Evolutionary conservation across 176 grass and related monocot species (phyloP), one percentile per base, ranked within the genome.

Genomic region (Oryza officinalis): DNA sequence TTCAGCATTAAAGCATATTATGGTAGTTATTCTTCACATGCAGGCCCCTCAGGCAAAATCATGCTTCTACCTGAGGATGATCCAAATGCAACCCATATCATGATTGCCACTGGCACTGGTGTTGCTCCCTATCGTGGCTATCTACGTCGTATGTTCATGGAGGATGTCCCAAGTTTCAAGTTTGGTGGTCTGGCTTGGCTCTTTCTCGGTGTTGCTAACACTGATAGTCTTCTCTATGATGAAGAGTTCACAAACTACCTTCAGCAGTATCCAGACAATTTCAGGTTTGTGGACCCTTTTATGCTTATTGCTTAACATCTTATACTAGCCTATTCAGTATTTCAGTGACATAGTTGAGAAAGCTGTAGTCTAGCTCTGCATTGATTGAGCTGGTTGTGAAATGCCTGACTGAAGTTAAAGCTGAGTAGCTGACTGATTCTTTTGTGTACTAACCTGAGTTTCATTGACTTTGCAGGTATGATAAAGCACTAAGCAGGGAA

Each of bases 71-170:
- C 96, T 9, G 93, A 98, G 81, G 91, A 94, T 49, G 81, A 98
- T 73, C 91, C 87, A 80, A 98, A 92, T 44, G 87, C 89, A 41
- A 95, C 91, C 80, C 96, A 98, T 86, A 95, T 98, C 44, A 98
- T 98, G 96, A 98, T 98, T 65, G 95, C 92, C 32, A 97, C 95
- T 8, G 92, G 95, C 50, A 98, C 96, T 12, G 96, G 93, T 72
- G 73, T 98, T 59, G 96, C 96, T 86, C 93, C 96, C 22, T 98
- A 78, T 80, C 89, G 91, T 76, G 96, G 89, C 74, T 98, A 98
- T 74, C 85, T 98, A 32, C 90, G 93, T 10, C 93, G 96, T 37
- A 93, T 98, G 89, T 95, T 98, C 96, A 95, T 98, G 93, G 96
- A 98, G 86, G 88, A 86, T 83, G 89, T 98, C 43, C 87, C 93